Conservation (phyloP, 2,329 filamentous ascomycete species). For the Aspergillus japonicus region DNA sequence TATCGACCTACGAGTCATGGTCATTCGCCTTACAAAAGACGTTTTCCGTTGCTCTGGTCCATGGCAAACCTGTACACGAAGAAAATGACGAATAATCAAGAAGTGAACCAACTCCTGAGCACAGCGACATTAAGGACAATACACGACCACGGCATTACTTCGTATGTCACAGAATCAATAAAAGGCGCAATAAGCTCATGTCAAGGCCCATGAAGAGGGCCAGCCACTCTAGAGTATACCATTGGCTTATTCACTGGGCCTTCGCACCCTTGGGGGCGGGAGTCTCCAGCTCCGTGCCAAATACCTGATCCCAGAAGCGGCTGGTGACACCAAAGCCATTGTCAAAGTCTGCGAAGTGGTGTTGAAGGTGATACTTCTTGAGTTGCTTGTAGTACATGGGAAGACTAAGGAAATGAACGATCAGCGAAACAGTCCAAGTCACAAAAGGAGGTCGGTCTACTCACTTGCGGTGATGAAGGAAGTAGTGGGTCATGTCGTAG, state of each 20-base stretch:
- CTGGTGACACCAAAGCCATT: constrained; percentile 96
- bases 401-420: constrained; percentile 52
- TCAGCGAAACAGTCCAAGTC: constrained; percentile 12
- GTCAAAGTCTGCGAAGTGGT: constrained; percentile 97
- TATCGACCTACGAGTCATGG: background rate
- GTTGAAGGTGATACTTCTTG: constrained; percentile 96
- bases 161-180: constrained; percentile 7
- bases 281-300: constrained; percentile 75
- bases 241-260: constrained; percentile 29
- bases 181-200: background rate
- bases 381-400: constrained; percentile 85
- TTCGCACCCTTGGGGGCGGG: constrained; percentile 38
- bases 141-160: constrained; percentile 17
- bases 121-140: constrained; percentile 5
- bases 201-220: background rate
- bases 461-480: constrained; percentile 89
- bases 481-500: constrained; percentile 98
- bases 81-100: background rate
- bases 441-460: constrained; percentile 29
- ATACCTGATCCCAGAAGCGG: constrained; percentile 90
- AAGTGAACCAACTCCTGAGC: background rate
- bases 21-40: background rate
- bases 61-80: constrained; percentile 10
- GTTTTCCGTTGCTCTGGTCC: background rate
- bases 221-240: background rate